Percentiles rank a stretch among this genome's conserved stretches.
phyloP scores from a whole-genome alignment of 768 basidiomycete species.

The Tulasnella sp. region DNA sequence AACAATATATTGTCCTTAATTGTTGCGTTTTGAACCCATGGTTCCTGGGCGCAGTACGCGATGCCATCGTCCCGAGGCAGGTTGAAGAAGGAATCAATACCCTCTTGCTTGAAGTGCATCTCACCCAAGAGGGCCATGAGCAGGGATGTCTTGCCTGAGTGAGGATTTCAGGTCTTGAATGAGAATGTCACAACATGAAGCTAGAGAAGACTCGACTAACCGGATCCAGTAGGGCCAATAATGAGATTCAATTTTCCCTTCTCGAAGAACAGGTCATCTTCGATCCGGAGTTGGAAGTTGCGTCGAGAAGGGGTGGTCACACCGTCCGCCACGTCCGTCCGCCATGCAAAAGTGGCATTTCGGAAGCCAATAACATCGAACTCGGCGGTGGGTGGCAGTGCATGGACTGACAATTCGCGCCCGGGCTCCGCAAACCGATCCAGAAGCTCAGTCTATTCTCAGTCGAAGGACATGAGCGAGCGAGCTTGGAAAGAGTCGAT shows the following conservation, averaged over 20 bases:
- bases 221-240: constrained; percentile 28
- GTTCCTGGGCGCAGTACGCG: constrained; percentile 73
- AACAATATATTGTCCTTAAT: constrained; percentile 51
- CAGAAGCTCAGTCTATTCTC: constrained; percentile 27
- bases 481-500: background rate
- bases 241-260: constrained; percentile 30
- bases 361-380: constrained; percentile 18
- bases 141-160: constrained; percentile 17
- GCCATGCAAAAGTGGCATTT: constrained; percentile 42
- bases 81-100: constrained; percentile 48
- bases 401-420: constrained; percentile 8
- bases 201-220: background rate
- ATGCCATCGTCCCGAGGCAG: constrained; percentile 59
- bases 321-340: constrained; percentile 32
- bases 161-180: background rate
- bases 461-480: background rate
- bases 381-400: constrained; percentile 16
- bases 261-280: constrained; percentile 27
- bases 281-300: constrained; percentile 26
- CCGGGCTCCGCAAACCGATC: constrained; percentile 22
- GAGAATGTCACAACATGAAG: too few species aligned
- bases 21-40: constrained; percentile 76
- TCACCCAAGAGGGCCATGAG: constrained; percentile 30
- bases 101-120: constrained; percentile 28
- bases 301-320: constrained; percentile 35